Percentiles rank a stretch among this genome's conserved stretches.
Evolutionary conservation across 1,139 yeast genomes (phyloP).

Genomic region (Pneumocystis oryctolagi): DNA sequence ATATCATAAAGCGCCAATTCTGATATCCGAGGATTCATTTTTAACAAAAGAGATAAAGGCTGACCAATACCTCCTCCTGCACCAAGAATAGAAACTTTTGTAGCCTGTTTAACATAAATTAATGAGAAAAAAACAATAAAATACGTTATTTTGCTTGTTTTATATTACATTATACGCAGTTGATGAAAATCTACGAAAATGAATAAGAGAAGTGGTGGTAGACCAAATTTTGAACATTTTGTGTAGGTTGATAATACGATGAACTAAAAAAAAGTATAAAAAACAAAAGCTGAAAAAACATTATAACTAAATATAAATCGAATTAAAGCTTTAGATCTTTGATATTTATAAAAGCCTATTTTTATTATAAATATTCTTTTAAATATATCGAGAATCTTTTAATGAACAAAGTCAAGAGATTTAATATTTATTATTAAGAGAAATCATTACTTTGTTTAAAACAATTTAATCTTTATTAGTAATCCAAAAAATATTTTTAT

Average conservation of each 20-base stretch:
- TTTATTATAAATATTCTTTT: neutral
- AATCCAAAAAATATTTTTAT: neutral
- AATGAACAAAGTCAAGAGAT: neutral
- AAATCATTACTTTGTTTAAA: neutral
- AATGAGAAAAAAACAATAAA: neutral
- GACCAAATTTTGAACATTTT: neutral
- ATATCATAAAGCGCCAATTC: slow-evolving; percentile 81
- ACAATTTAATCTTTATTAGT: neutral
- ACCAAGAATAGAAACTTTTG: slow-evolving; percentile 25
- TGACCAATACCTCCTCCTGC: slow-evolving; percentile 80
- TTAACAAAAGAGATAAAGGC: slow-evolving; percentile 81
- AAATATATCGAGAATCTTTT: neutral
- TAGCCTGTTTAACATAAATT: slow-evolving; percentile 8
- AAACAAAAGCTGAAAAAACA: too few species aligned
- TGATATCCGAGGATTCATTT: slow-evolving; percentile 73
- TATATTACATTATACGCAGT: neutral
- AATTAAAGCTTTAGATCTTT: too few species aligned
- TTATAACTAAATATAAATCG: too few species aligned
- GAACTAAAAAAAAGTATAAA: neutral
- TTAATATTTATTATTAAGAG: neutral
- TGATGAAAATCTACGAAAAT: neutral
- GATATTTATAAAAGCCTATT: too few species aligned
- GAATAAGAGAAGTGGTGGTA: neutral
- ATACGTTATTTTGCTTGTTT: neutral
- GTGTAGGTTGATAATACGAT: neutral